Evolutionary conservation across 306 rosid genomes (phyloP).

Genomic region (Acacia crassicarpa): DNA sequence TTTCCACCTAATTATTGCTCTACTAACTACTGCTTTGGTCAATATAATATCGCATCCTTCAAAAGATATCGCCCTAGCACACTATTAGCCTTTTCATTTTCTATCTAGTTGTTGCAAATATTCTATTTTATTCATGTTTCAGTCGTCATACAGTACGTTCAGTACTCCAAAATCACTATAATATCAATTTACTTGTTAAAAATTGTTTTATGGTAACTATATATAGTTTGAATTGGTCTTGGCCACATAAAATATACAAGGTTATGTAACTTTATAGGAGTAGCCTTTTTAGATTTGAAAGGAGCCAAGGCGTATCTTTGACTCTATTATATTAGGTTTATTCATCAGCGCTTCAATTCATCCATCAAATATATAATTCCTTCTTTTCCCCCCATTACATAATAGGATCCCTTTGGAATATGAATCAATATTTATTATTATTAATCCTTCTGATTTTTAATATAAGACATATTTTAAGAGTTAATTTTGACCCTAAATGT

Average conservation of each 20-base stretch:
- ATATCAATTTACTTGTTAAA: not conserved
- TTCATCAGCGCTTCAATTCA: not conserved
- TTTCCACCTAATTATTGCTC: not conserved
- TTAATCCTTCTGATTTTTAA: too few species aligned
- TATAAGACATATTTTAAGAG: too few species aligned
- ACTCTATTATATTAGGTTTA: not conserved
- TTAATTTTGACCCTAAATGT: too few species aligned
- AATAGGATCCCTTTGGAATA: too few species aligned
- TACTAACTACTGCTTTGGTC: not conserved
- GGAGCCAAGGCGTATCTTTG: not conserved
- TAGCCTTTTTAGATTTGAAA: not conserved
- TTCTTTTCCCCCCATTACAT: not conserved
- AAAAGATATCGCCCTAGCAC: not conserved
- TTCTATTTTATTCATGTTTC: not conserved
- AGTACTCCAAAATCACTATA: not conserved
- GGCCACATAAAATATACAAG: not conserved
- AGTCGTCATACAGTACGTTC: too few species aligned
- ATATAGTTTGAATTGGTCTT: not conserved
- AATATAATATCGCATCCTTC: not conserved
- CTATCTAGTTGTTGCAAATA: not conserved
- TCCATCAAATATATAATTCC: not conserved
- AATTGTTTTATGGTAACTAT: not conserved
- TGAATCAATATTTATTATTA: too few species aligned
- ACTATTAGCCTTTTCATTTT: not conserved
- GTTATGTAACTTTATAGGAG: not conserved